phyloP scores from a whole-genome alignment of 2,329 filamentous ascomycete genomes.

The Aspergillus cejpii region DNA sequence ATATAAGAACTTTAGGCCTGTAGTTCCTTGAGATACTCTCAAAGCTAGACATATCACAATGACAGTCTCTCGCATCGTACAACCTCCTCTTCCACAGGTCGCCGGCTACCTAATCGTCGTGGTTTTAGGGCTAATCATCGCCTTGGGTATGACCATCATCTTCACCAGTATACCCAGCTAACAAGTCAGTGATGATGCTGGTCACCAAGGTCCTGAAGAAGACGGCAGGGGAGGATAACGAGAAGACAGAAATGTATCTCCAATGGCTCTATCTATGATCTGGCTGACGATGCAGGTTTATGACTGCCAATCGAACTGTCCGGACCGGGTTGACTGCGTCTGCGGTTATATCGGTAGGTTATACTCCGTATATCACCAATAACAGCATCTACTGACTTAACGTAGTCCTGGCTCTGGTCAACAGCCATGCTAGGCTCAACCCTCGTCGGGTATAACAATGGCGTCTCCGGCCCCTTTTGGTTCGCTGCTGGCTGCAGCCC shows the following conservation, averaged over 20 bases:
- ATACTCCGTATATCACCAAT: background rate
- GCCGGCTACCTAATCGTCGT: slow-evolving; percentile 43
- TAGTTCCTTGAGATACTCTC: too few relatives aligned
- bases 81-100: slow-evolving; percentile 34
- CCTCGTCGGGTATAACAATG: slow-evolving; percentile 50
- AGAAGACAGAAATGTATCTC: slow-evolving; percentile 47
- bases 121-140: slow-evolving; percentile 37
- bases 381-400: too few relatives aligned
- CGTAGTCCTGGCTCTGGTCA: slow-evolving; percentile 49
- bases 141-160: slow-evolving; percentile 26
- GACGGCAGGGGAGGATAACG: slow-evolving; percentile 48
- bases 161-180: background rate
- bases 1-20: too few relatives aligned
- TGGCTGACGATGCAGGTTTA: slow-evolving; percentile 43
- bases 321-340: slow-evolving; percentile 49
- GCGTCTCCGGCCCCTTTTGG: slow-evolving; percentile 53
- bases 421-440: slow-evolving; percentile 48
- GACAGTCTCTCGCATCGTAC: too few relatives aligned
- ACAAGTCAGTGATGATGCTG: slow-evolving; percentile 41
- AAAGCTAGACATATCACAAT: too few relatives aligned
- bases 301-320: slow-evolving; percentile 49
- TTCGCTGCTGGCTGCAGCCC: slow-evolving; percentile 51
- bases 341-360: slow-evolving; percentile 45
- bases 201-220: slow-evolving; percentile 45
- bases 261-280: too few relatives aligned